Base-by-base conservation (phyloP, 2,329 filamentous ascomycete genomes). In the Trichoderma guizhouense region DNA sequence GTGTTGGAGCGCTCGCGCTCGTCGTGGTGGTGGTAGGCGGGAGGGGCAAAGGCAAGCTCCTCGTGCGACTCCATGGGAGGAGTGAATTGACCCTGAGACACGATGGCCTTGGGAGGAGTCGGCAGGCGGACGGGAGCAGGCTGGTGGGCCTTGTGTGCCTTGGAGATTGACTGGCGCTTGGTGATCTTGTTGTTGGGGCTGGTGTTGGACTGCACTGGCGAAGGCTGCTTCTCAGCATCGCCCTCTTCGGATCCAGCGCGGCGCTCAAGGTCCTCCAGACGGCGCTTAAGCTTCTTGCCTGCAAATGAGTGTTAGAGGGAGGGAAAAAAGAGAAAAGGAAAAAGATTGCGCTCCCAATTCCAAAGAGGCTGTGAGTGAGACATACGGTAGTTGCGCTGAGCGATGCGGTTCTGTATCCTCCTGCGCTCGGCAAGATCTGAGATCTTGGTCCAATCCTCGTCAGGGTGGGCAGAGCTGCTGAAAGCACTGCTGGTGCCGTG, bases 391-490 rank as follows among this genome's bases (percentile, higher is more conserved):
- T 97, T 97, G 79, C 95, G 92, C 84, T 98, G 95, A 76, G 95
- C 95, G 87, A 98, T 98, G 77, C 95, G 91, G 85, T 98, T 98
- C 84, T 98, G 95, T 85, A 98, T 97, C 80, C 95, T 90, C 78
- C 95, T 88, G 79, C 96, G 91, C 84, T 98, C 95, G 66, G 95
- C 95, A 73, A 98, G 91, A 82, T 98, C 95, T 72, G 95, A 97
- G 81, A 98, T 97, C 89, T 98, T 97, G 80, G 95, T 98, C 95
- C 95, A 98, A 85, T 98, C 95, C 84, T 98, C 95, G 79, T 98
- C 95, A 70, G 95, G 93, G 82, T 97, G 97, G 77, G 95, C 95
- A 75, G 94, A 97, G 78, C 92, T 92, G 84, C 93, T 97, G 86
- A 97, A 97, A 77, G 95, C 95, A 84, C 94, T 97, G 85, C 94